Evolutionary conservation across 768 basidiomycete genomes (phyloP), one percentile per base, ranked within the genome.

Genomic region (Hebeloma cylindrosporum): DNA sequence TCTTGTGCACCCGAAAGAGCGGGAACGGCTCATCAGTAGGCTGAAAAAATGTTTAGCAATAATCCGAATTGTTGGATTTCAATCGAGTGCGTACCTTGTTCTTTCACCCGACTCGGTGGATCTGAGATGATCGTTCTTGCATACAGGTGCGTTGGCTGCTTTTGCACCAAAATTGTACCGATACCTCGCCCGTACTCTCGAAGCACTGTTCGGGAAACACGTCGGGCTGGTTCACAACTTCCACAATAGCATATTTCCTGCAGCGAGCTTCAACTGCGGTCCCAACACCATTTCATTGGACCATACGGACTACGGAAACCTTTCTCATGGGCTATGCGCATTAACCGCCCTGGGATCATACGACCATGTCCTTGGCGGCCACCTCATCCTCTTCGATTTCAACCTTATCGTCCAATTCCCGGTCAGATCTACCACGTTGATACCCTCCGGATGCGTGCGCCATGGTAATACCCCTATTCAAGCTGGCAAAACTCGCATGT

Each of bases 341-440:
- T 18, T 45, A 1, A 45, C 43, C 1, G 23, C 43, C 3, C 25
- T 36, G 9, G 43, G 45, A 11, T 11, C 3, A 11, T 28, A 51
- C 45, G 7, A 41, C 25, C 48, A 52, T 16, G 43, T 48, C 2
- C 59, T 57, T 22, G 43, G 43, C 9, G 43, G 43, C 5, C 43
- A 45, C 17, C 20, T 45, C 7, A 22, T 45, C 2, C 23, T 45
- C 1, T 45, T 33, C 34, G 43, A 45, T 5, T 30, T 18, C 7
- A 2, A 26, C 7, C 9, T 38, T 2, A 35, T 37, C 13, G 29
- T 45, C 25, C 23, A 45, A 28, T 45, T 45, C 25, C 43, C 34
- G 3, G 14, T 35, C 20, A 35, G 43, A 3, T 44, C 32, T 5
- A 44, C 43, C 18, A 35, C 35, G 33, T 33, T 44, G 16, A 20